Evolutionary conservation across 2,329 filamentous ascomycete species (phyloP).

Genomic region (Colletotrichum sp.): DNA sequence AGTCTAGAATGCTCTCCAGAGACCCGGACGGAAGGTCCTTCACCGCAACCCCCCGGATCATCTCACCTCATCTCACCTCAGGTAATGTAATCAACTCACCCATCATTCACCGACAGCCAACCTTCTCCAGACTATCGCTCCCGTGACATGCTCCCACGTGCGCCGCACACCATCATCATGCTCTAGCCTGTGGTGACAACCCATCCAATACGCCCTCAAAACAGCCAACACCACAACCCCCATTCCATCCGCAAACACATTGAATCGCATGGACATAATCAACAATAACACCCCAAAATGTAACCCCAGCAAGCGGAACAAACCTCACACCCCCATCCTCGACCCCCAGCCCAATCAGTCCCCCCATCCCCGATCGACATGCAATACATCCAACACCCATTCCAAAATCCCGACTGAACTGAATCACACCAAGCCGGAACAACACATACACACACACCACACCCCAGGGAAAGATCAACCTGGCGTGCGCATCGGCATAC

Average conservation of each 20-base stretch:
- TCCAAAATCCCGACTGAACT: background rate
- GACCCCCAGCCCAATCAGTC: background rate
- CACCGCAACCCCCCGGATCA: background rate
- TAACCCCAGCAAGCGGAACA: background rate
- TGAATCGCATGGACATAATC: background rate
- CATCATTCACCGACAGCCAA: background rate
- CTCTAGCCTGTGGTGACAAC: background rate
- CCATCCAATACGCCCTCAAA: background rate
- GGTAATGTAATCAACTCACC: background rate
- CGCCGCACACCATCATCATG: background rate
- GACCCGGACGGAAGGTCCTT: background rate
- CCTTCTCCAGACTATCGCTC: background rate
- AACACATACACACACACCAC: background rate
- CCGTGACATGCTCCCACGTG: conserved; percentile 12
- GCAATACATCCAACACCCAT: background rate
- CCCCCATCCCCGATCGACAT: background rate
- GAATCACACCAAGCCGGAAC: background rate
- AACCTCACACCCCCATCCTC: background rate
- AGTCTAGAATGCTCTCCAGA: background rate
- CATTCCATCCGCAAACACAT: background rate
- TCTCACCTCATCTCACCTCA: conserved; percentile 1
- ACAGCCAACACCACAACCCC: background rate
- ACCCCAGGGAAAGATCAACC: background rate
- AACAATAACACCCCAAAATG: background rate
- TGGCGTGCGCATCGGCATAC: background rate